These are phyloP conservation scores for Plectosphaerella plurivora DNA, from an alignment of 2,329 filamentous ascomycete species.

Conservation along the genomic window DNA sequence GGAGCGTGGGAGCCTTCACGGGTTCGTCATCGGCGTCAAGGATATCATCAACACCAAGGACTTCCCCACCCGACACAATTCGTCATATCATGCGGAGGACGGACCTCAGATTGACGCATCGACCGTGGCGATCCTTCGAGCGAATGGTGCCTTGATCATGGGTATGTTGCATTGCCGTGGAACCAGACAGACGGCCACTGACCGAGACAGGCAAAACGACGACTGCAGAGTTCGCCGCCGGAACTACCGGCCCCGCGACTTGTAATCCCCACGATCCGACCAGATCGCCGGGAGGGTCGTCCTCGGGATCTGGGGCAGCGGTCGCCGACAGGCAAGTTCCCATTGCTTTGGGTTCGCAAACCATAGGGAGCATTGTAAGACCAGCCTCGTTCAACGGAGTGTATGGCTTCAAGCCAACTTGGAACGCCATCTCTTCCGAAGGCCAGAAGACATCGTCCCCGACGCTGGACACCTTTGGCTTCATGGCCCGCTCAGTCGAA, in stretches of 20 bases:
- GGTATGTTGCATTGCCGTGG: slow-evolving; percentile 14
- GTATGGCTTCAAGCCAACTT: slow-evolving; percentile 62
- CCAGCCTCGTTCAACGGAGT: slow-evolving; percentile 42
- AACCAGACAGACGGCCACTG: no score
- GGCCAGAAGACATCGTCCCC: slow-evolving; percentile 54
- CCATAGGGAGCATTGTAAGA: slow-evolving; percentile 57
- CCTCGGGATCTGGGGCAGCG: slow-evolving; percentile 60
- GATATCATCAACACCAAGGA: slow-evolving; percentile 55
- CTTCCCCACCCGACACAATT: slow-evolving; percentile 53
- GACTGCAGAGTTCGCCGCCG: slow-evolving; percentile 61
- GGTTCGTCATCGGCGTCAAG: slow-evolving; percentile 52
- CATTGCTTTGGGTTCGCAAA: slow-evolving; percentile 59
- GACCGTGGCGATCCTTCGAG: slow-evolving; percentile 44
- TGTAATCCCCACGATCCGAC: slow-evolving; percentile 60
- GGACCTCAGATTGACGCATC: slow-evolving; percentile 45
- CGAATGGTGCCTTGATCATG: slow-evolving; percentile 51
- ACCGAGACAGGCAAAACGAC: slow-evolving; percentile 42
- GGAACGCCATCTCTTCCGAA: slow-evolving; percentile 57
- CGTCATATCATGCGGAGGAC: slow-evolving; percentile 44
- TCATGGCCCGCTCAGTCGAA: slow-evolving; percentile 51
- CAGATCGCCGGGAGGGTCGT: slow-evolving; percentile 64
- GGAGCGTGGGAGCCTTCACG: slow-evolving; percentile 50
- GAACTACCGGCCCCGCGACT: slow-evolving; percentile 46
- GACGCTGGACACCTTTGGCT: slow-evolving; percentile 56
- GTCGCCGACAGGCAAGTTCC: slow-evolving; percentile 61